phyloP scores from a whole-genome alignment of 2,329 filamentous ascomycete species.

The Ophiostoma fasciatum region DNA sequence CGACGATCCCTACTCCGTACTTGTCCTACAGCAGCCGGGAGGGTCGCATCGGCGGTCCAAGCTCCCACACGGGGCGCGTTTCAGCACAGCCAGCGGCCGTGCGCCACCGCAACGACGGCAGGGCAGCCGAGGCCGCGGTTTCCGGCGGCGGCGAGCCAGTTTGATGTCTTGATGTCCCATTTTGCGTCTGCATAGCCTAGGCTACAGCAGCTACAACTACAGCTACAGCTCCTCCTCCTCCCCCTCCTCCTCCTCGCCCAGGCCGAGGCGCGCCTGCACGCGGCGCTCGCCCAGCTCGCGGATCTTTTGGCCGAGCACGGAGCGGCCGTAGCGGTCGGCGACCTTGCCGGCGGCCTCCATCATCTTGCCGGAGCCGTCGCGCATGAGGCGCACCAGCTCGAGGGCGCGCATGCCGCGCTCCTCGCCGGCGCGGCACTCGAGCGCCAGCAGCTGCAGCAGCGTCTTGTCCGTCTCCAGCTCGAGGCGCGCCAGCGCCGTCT shows the following conservation, averaged over 20 bases:
- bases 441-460: constrained; percentile 72
- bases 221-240: constrained; percentile 17
- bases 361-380: constrained; percentile 75
- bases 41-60: no score
- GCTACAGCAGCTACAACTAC: no score
- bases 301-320: constrained; percentile 80
- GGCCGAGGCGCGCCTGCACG: constrained; percentile 18
- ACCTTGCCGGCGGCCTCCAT: constrained; percentile 82
- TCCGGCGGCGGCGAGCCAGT: no score
- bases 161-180: no score
- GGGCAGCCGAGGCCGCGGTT: no score
- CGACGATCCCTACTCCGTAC: no score
- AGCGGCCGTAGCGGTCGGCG: constrained; percentile 67
- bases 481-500: constrained; percentile 49
- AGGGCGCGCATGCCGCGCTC: constrained; percentile 89
- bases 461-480: constrained; percentile 84
- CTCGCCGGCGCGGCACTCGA: constrained; percentile 85
- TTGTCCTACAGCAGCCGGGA: no score
- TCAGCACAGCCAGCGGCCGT: no score
- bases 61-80: no score
- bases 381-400: constrained; percentile 78
- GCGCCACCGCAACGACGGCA: no score
- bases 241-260: background rate
- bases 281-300: constrained; percentile 63
- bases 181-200: no score